Evolutionary conservation across 148 eudicot species (phyloP), one percentile per base, ranked within the genome.

Genomic region (Cornus kousa): DNA sequence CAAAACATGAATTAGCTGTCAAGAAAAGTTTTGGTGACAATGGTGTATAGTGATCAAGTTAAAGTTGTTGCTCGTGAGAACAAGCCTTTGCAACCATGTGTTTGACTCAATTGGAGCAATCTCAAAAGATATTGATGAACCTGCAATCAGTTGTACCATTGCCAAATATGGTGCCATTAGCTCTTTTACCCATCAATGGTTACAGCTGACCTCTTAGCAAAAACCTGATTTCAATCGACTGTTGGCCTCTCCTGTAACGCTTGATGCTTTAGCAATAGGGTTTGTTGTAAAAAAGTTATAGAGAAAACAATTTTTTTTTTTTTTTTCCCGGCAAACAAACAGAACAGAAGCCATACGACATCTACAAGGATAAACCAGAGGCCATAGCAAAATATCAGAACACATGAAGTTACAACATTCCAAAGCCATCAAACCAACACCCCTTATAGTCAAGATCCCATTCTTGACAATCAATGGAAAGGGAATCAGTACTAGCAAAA

Each of bases 261-360:
- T 55, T 13, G 77, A 82, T 72, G 73, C 33, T 28, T 53, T 85
- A 5, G 67, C 78, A 43, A 80, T 84, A 71, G 97, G 98, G 77
- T 94, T 92, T 73, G 64, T 72, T 33, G 97, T 92, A 68, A 91
- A 77, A 72, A 94, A 87, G 75, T 67, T 89, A 65, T 90, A 80
- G 79, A 90, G 72, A 64, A 87, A 68, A 73, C 79, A 74, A 40
- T 79, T 83, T n/a, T n/a, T n/a, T n/a, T n/a, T n/a, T n/a, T n/a
- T n/a, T n/a, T n/a, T n/a, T n/a, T n/a, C n/a, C n/a, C n/a, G n/a
- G n/a, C n/a, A n/a, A n/a, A n/a, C n/a, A n/a, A n/a, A n/a, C n/a
- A n/a, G n/a, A n/a, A n/a, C n/a, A n/a, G n/a, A n/a, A n/a, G n/a
- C n/a, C n/a, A n/a, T n/a, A n/a, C n/a, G n/a, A n/a, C n/a, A n/a